Base-by-base conservation (phyloP, 2,329 filamentous ascomycete genomes). In the Hypoxylon sp. region DNA sequence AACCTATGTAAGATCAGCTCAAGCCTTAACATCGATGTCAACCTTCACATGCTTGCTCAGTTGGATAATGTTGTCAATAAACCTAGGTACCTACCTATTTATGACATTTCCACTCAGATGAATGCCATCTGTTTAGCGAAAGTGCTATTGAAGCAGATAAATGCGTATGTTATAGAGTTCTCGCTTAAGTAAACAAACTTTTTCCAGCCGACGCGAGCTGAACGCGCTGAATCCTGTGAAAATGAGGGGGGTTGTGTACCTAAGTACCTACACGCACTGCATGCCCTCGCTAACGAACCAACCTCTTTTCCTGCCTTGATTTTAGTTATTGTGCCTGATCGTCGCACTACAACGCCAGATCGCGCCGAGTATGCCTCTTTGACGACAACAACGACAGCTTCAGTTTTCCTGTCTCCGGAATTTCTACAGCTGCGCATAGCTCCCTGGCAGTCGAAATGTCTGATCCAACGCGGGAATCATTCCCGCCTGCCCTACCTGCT, bases 381-480 rank as follows among this genome's bases (percentile, higher is more conserved):
- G 41, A 48, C 57, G 17, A 48, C 56, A 38, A 19, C 52, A 13
- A 65, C 53, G 60, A 65, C 65, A 71, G 56, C 57, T 48, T 62
- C 65, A 38, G 25, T 21, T 38, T 34, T 9, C n/a, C 23, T 43
- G 32, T 38, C 49, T 53, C 49, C 49, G 14, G 32, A 36, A 25
- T 34, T 55, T 10, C 28, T 49, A 53, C 6, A 51, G 57, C 55
- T 60, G 53, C 32, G 9, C 19, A 23, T 45, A 30, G 49, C 46
- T 32, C 14, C 32, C 43, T 6, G n/a, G 6, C 14, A 23, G 45
- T 43, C 60, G 73, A 67, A 58, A 78, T 77, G 75, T 72, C 76
- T 48, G 77, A 73, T 67, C 73, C 76, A 65, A 73, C 73, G 32
- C 68, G 72, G 65, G 77, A 78, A 28, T 52, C 67, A 43, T 43